These are phyloP conservation scores for Pichia exigua DNA, from an alignment of 805 yeast species.

Conservation along the genomic window DNA sequence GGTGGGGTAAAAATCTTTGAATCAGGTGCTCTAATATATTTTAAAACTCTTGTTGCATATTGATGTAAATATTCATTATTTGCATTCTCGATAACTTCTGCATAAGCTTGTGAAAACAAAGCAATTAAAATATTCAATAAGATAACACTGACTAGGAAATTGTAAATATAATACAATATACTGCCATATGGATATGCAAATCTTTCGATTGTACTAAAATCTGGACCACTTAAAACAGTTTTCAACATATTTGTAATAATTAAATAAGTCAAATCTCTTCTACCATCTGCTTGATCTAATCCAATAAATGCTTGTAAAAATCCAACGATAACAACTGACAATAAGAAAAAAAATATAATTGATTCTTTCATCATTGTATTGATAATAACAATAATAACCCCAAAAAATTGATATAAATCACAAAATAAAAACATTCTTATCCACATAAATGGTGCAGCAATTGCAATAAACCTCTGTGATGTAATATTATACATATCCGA, in stretches of 20 bases:
- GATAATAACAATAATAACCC: conserved; percentile 80
- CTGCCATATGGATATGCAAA: conserved; percentile 84
- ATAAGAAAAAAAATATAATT: conserved; percentile 67
- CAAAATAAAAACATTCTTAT: conserved; percentile 64
- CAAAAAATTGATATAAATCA: conserved; percentile 76
- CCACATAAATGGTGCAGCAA: conserved; percentile 87
- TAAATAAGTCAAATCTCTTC: conserved; percentile 60
- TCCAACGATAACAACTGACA: conserved; percentile 65
- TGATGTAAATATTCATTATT: conserved; percentile 79
- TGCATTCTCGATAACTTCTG: conserved; percentile 73
- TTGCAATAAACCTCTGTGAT: conserved; percentile 62
- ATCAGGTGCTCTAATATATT: conserved; percentile 85
- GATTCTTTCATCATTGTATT: conserved; percentile 86
- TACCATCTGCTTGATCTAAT: conserved; percentile 81
- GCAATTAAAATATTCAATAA: conserved; percentile 81
- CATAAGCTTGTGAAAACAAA: conserved; percentile 76
- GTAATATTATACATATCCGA: conserved; percentile 18
- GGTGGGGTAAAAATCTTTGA: conserved; percentile 82
- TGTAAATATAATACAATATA: conserved; percentile 68
- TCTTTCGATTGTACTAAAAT: conserved; percentile 57
- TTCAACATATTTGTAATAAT: conserved; percentile 59
- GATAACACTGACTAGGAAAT: conserved; percentile 66
- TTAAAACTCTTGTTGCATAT: conserved; percentile 74
- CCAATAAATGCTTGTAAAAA: conserved; percentile 85
- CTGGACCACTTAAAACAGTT: conserved; percentile 69